Evolutionary conservation across 1,284 basidiomycete species (phyloP), one percentile per base, ranked within the genome.

Genomic region (Malassezia caprae): DNA sequence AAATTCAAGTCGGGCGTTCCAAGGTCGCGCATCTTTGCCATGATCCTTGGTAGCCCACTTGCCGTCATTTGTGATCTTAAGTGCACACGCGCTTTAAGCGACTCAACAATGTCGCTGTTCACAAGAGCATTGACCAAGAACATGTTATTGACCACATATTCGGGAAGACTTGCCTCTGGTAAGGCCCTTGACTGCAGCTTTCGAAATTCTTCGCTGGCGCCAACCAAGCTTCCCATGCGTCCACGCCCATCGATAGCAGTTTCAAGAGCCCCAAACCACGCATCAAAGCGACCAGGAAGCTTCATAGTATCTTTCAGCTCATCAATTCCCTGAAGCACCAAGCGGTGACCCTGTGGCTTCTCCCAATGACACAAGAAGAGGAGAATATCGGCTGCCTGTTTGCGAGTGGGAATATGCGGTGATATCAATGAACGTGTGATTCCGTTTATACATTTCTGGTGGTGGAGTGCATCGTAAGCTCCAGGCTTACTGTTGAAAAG

Each of bases 201-300:
- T 69, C 81, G 83, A 56, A 93, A 81, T 60, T 94, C 88, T 31
- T 91, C 87, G 64, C 89, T 91, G 8, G 89, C 88, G 2, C 94
- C 93, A 8, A 98, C 93, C 45, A 87, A 77, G 70, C 87, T 93
- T 2, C 93, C 93, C 89, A 96, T 93, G 74, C 84, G 86, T 1
- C 94, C 93, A 56, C 90, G 79, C 1, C 90, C 90, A 42, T 83
- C 82, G 12, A 96, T 80, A 4, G 83, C 83, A 34, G 78, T 78
- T 66, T 91, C 87, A 58, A 93, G 79, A 1, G 85, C 84, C 61
- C 84, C 84, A 75, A 98, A 87, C 91, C 90, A 96, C 60, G 83
- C 89, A 61, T 85, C 84, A 75, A 90, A 98, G 40, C 82, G 79
- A 15, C 69, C 69, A 31, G 69, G 69, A 31, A 65, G 66, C 21